Conservation (phyloP, 2,329 filamentous ascomycete species). For the Ophiostoma populinum region DNA sequence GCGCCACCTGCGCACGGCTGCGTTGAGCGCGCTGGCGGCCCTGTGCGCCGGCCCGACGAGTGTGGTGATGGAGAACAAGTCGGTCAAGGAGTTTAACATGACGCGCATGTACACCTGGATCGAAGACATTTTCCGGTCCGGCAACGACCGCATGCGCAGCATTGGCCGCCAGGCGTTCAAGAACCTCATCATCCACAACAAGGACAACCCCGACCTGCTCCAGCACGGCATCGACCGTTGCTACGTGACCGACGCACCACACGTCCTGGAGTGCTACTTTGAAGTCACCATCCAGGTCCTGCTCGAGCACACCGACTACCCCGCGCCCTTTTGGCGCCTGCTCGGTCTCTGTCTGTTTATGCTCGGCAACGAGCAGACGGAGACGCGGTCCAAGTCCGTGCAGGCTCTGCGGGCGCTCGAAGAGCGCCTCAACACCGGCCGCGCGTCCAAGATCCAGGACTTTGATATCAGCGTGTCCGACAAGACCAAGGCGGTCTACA, state of each 20-base stretch:
- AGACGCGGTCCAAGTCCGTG: slow-evolving; percentile 76
- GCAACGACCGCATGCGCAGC: slow-evolving; percentile 78
- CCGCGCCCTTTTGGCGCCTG: slow-evolving; percentile 77
- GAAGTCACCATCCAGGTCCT: slow-evolving; percentile 80
- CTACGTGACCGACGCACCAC: slow-evolving; percentile 64
- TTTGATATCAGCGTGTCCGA: slow-evolving; percentile 98
- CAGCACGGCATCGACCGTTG: slow-evolving; percentile 85
- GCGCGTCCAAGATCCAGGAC: slow-evolving; percentile 83
- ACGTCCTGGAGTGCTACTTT: slow-evolving; percentile 89
- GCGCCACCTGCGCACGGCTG: slow-evolving; percentile 74
- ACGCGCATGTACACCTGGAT: slow-evolving; percentile 90
- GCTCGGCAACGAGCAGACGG: slow-evolving; percentile 77
- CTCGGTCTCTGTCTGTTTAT: slow-evolving; percentile 80
- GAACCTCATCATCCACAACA: slow-evolving; percentile 81
- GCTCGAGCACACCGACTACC: slow-evolving; percentile 65
- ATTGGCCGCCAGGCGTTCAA: slow-evolving; percentile 78
- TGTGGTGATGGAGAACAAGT: slow-evolving; percentile 73
- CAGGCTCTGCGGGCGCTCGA: slow-evolving; percentile 67
- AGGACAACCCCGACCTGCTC: slow-evolving; percentile 67
- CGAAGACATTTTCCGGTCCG: slow-evolving; percentile 81
- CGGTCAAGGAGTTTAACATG: slow-evolving; percentile 80
- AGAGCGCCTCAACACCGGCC: slow-evolving; percentile 47
- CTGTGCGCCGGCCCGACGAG: slow-evolving; percentile 76
- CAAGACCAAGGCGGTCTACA: slow-evolving; percentile 96
- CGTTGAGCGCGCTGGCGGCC: slow-evolving; percentile 87